A percentile compares a stretch with the other conserved stretches of the same genome.
Evolutionary conservation across 2,329 filamentous ascomycete genomes (phyloP).

Genomic region (Neoarthrinium moseri): DNA sequence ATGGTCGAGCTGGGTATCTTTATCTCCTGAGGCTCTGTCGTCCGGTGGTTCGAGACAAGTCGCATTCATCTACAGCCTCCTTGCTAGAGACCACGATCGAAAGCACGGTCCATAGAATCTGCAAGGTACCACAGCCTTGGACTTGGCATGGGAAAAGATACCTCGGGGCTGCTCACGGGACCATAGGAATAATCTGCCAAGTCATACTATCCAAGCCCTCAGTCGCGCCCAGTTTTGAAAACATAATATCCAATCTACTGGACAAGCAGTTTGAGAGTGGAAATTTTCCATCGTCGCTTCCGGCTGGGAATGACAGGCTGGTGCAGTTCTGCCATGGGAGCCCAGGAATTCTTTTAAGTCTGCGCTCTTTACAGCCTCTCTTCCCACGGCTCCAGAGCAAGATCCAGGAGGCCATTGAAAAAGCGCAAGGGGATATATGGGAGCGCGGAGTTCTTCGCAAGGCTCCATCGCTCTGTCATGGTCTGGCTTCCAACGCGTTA

Average conservation of each 20-base stretch:
- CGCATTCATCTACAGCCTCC: constrained; percentile 47
- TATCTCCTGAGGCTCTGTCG: constrained; percentile 66
- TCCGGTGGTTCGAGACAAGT: constrained; percentile 18
- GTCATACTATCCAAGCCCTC: constrained; percentile 57
- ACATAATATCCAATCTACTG: constrained; percentile 53
- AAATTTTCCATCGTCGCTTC: constrained; percentile 61
- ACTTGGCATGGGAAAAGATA: constrained; percentile 62
- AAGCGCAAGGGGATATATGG: constrained; percentile 52
- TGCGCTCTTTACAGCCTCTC: constrained; percentile 53
- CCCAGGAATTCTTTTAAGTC: constrained; percentile 59
- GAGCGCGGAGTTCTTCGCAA: constrained; percentile 60
- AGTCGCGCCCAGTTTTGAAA: constrained; percentile 52
- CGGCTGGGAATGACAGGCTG: constrained; percentile 29
- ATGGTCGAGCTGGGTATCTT: constrained; percentile 66
- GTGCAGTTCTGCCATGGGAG: constrained; percentile 70
- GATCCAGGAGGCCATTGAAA: constrained; percentile 51
- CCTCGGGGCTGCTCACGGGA: constrained; percentile 66
- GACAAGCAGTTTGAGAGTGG: constrained; percentile 59
- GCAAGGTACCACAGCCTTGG: constrained; percentile 54
- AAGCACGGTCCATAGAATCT: constrained; percentile 58
- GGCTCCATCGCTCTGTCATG: constrained; percentile 65
- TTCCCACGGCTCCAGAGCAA: constrained; percentile 53
- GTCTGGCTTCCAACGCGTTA: constrained; percentile 63
- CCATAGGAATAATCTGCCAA: constrained; percentile 70
- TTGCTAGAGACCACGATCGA: constrained; percentile 53